phyloP scores from a whole-genome alignment of 768 basidiomycete species.

The Rhodotorula diobovata region DNA sequence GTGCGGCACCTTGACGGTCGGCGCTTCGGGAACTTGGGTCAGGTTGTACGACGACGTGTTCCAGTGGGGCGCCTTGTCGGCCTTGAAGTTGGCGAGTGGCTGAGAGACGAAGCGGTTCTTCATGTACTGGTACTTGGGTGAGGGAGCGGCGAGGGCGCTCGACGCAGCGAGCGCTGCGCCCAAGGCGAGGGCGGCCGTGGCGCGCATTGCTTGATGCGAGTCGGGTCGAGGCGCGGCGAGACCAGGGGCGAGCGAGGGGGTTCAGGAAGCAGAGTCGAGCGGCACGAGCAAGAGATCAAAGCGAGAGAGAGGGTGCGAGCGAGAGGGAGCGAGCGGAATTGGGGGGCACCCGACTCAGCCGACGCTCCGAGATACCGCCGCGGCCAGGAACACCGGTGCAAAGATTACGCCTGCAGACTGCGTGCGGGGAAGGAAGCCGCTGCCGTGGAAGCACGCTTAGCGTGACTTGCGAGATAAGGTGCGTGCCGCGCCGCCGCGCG shows the following conservation, averaged over 20 bases:
- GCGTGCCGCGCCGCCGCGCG: too few relatives aligned
- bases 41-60: background rate
- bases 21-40: background rate
- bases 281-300: background rate
- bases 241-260: too few relatives aligned
- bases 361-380: too few relatives aligned
- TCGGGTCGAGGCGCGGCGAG: too few relatives aligned
- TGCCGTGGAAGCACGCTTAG: too few relatives aligned
- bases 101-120: background rate
- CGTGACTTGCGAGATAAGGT: too few relatives aligned
- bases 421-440: too few relatives aligned
- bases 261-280: too few relatives aligned
- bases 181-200: background rate
- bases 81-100: background rate
- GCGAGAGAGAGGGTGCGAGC: background rate
- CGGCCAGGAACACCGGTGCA: too few relatives aligned
- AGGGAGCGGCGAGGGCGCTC: background rate
- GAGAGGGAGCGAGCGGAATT: too few relatives aligned
- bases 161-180: background rate
- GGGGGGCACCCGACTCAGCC: too few relatives aligned
- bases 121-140: constrained; percentile 9
- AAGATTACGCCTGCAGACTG: too few relatives aligned
- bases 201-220: background rate
- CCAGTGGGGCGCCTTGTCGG: background rate
- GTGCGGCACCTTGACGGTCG: constrained; percentile 22